Base-by-base conservation (phyloP, 768 basidiomycete species). In the Galerina marginata region DNA sequence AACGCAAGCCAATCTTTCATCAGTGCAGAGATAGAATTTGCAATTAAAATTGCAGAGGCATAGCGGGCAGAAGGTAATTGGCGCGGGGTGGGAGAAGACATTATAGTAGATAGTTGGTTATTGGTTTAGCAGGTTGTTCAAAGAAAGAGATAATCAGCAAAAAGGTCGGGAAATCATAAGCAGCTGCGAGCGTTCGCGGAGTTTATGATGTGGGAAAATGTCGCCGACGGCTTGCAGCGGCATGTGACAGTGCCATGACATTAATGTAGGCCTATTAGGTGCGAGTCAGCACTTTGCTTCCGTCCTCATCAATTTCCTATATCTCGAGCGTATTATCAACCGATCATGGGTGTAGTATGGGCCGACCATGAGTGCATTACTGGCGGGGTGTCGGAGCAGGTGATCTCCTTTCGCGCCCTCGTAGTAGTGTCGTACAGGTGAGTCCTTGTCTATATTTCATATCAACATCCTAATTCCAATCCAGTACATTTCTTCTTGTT, bases 131-230 rank as follows among this genome's bases (percentile, higher is more conserved):
- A n/a, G n/a, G n/a, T n/a, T n/a, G n/a, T n/a, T n/a, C n/a, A n/a
- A n/a, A n/a, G n/a, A n/a, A n/a, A n/a, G n/a, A n/a, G n/a, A n/a
- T n/a, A n/a, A 60, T 60, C 59, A 60, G 59, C 59, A 60, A 60
- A 60, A 47, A 60, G 59, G 39, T 15, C 59, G 43, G 45, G 15
- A 49, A 55, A 49, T 56, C 40, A 51, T 56, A 16, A 26, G 23
- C 47, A 16, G 14, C 6, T 44, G 55, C 36, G 54, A 56, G 3
- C 25, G 46, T 44, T 61, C 47, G 39, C 60, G 54, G 47, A 50
- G 60, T 29, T 47, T 57, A 52, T 37, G 51, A 33, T 20, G 2
- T 20, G 23, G 14, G 38, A 42, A 26, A 42, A 54, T 25, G 44
- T 50, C 29, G 37, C 44, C 23, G 43, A 15, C 11, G 40, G 25